phyloP scores from a whole-genome alignment of 1,139 yeast species.

The Geotrichum cucujoidarum region DNA sequence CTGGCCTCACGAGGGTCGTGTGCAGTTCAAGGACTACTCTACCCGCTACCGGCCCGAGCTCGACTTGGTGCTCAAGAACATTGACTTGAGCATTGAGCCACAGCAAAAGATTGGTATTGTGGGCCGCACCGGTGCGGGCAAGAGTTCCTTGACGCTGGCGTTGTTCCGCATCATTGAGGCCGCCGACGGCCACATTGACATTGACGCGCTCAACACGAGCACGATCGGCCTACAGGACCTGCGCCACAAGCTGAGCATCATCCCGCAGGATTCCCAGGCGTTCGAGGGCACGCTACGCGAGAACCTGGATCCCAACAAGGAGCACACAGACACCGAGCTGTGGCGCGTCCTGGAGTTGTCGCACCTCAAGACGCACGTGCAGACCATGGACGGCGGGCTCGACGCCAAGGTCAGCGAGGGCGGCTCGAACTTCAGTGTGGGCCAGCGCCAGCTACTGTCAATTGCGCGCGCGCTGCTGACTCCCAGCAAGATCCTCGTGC shows the following conservation, averaged over 20 bases:
- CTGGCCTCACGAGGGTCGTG: conserved; percentile 62
- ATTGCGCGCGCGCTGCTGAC: conserved; percentile 66
- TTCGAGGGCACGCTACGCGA: conserved; percentile 61
- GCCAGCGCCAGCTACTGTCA: conserved; percentile 73
- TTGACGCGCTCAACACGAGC: conserved; percentile 57
- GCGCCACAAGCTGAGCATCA: conserved; percentile 57
- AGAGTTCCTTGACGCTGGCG: conserved; percentile 65
- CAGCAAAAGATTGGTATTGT: conserved; percentile 73
- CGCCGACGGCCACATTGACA: conserved; percentile 47
- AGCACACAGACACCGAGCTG: conserved; percentile 46
- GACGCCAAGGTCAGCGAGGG: conserved; percentile 54
- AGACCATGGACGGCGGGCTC: conserved; percentile 36
- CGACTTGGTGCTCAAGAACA: conserved; percentile 50
- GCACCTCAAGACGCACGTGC: conserved; percentile 71
- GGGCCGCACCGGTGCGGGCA: conserved; percentile 85
- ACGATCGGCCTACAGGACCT: conserved; percentile 53
- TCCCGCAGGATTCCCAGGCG: conserved; percentile 73
- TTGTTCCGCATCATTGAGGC: conserved; percentile 72
- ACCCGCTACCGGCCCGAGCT: conserved; percentile 57
- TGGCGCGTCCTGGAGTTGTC: conserved; percentile 75
- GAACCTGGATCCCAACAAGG: conserved; percentile 60
- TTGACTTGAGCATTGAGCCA: conserved; percentile 50
- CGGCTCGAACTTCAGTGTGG: conserved; percentile 69
- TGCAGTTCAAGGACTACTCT: conserved; percentile 53
- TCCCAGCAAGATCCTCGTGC: conserved; percentile 55